Conservation (phyloP, 140 eudicot genomes). For the Anethum foeniculum region DNA sequence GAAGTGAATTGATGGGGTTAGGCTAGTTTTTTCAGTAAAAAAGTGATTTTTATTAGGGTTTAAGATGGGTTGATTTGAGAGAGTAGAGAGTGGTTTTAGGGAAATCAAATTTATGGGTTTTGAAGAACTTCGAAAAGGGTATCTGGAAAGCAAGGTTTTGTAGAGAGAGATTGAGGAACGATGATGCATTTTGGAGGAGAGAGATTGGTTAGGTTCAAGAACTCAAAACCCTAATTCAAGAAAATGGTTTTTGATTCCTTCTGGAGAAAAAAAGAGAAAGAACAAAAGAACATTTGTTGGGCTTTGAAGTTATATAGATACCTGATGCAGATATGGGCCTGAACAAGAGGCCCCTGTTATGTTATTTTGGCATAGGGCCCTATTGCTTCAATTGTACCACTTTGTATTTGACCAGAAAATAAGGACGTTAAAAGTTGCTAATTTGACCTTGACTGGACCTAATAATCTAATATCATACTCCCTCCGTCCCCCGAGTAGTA, state of each 20-base stretch:
- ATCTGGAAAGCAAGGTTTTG: constrained; percentile 25
- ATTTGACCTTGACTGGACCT: too few relatives aligned
- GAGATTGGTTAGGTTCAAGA: neutral
- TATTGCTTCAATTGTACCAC: neutral
- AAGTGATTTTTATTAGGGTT: constrained; percentile 7
- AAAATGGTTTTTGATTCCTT: neutral
- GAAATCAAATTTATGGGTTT: constrained; percentile 29
- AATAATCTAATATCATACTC: too few relatives aligned
- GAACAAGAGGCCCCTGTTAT: neutral
- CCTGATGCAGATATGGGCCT: neutral
- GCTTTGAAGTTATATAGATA: neutral
- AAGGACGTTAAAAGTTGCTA: too few relatives aligned
- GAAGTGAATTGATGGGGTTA: constrained; percentile 16
- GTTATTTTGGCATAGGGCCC: neutral
- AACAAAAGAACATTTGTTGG: neutral
- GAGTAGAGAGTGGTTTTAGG: constrained; percentile 23
- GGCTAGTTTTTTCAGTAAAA: constrained; percentile 17
- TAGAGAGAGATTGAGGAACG: constrained; percentile 36
- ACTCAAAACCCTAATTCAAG: constrained; percentile 9
- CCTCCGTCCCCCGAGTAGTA: too few relatives aligned
- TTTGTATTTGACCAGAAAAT: neutral
- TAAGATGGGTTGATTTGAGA: constrained; percentile 18
- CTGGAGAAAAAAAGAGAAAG: neutral
- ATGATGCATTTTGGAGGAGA: constrained; percentile 29
- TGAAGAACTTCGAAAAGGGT: constrained; percentile 34